Conservation (phyloP, 2,329 filamentous ascomycete genomes). For the Coniochaeta prunicola region DNA sequence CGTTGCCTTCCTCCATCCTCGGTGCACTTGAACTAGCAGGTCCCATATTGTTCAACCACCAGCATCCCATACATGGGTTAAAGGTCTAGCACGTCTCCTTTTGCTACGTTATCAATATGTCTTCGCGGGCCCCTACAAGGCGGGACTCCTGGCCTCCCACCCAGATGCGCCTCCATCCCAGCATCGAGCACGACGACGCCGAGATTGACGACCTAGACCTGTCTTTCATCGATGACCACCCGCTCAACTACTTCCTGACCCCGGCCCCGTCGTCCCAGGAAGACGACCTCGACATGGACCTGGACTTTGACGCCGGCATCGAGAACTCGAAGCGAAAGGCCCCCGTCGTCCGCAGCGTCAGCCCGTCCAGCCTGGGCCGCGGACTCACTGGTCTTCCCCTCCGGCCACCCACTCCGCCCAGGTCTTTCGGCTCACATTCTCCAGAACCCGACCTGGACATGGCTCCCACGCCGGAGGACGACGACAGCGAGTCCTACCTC, state of each 20-base stretch:
- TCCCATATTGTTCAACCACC: background rate
- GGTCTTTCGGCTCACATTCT: constrained; percentile 26
- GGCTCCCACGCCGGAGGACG: constrained; percentile 35
- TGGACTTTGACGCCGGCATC: constrained; percentile 51
- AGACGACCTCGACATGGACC: constrained; percentile 25
- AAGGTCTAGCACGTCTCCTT: background rate
- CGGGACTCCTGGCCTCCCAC: constrained; percentile 45
- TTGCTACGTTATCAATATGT: constrained; percentile 22
- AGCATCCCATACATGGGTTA: background rate
- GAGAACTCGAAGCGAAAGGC: constrained; percentile 38
- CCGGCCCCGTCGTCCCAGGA: constrained; percentile 33
- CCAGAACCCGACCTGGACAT: constrained; percentile 35
- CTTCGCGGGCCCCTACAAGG: constrained; percentile 24
- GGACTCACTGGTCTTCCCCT: constrained; percentile 34
- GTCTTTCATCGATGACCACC: constrained; percentile 39
- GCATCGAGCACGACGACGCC: constrained; percentile 32
- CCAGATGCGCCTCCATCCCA: constrained; percentile 38
- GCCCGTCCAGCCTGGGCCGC: constrained; percentile 47
- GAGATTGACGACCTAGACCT: constrained; percentile 32
- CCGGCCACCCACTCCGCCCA: constrained; percentile 28
- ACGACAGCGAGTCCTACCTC: constrained; percentile 38
- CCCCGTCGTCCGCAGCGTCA: constrained; percentile 45
- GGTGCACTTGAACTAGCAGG: background rate
- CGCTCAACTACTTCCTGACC: constrained; percentile 49
- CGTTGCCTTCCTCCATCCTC: background rate